A percentile compares a stretch with the other conserved stretches of the same genome.
These are phyloP conservation scores for Neurospora intermedia DNA, from an alignment of 495 filamentous ascomycete species.

Conservation along the genomic window DNA sequence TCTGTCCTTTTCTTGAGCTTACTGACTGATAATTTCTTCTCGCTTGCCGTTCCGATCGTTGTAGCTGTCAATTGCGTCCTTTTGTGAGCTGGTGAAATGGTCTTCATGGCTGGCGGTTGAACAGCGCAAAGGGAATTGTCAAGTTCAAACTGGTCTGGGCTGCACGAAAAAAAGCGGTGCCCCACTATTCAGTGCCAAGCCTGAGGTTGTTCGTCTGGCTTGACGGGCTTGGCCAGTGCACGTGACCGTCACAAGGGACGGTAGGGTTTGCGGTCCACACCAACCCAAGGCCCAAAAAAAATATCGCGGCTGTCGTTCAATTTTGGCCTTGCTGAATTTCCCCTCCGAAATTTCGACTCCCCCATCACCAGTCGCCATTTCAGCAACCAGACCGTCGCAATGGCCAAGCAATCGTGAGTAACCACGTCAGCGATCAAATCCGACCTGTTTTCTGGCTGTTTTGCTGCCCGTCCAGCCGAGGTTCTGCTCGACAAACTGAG, in stretches of 20 bases:
- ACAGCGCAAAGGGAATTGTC: neutral
- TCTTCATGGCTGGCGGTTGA: neutral
- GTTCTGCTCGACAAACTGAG: neutral
- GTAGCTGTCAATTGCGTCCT: neutral
- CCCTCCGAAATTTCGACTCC: conserved; percentile 26
- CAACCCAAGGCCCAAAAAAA: conserved; percentile 17
- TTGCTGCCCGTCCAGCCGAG: neutral
- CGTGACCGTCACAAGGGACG: conserved; percentile 20
- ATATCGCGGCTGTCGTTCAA: conserved; percentile 20
- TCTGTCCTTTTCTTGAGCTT: neutral
- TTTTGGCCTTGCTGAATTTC: conserved; percentile 18
- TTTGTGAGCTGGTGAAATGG: neutral
- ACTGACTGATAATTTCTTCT: neutral
- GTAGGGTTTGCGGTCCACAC: conserved; percentile 31
- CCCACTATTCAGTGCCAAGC: neutral
- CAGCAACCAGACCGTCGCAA: conserved; percentile 30
- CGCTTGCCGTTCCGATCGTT: neutral
- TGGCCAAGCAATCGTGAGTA: conserved; percentile 43
- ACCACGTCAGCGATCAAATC: neutral
- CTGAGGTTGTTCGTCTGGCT: neutral
- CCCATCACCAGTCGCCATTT: conserved; percentile 23
- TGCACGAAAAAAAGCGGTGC: neutral
- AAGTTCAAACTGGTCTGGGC: neutral
- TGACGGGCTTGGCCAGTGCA: conserved; percentile 4
- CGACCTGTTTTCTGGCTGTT: neutral